phyloP scores from a whole-genome alignment of 805 yeast genomes.

The Candida loeiensis region DNA sequence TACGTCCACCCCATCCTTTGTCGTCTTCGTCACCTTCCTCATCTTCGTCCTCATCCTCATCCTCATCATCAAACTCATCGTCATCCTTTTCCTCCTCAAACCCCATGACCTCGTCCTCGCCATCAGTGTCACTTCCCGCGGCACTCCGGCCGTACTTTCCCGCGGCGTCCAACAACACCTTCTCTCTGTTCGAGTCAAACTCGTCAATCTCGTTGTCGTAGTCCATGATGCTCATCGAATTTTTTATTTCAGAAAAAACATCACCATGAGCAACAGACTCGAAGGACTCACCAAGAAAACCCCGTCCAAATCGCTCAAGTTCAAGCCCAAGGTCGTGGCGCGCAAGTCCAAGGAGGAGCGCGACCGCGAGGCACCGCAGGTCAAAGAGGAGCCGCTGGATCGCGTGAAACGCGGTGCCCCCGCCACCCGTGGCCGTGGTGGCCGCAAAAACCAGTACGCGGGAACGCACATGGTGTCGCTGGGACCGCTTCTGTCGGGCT shows the following conservation, averaged over 20 bases:
- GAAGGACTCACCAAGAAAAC: constrained; percentile 36
- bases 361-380: constrained; percentile 66
- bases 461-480: constrained; percentile 65
- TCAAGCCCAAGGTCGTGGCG: constrained; percentile 84
- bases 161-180: constrained; percentile 54
- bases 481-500: constrained; percentile 72
- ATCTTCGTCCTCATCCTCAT: constrained; percentile 29
- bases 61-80: constrained; percentile 39
- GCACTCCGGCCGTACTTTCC: constrained; percentile 32
- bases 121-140: constrained; percentile 34
- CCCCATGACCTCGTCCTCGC: constrained; percentile 55
- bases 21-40: constrained; percentile 21
- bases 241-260: background rate
- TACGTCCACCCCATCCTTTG: constrained; percentile 42
- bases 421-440: constrained; percentile 34
- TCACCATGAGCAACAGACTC: constrained; percentile 25
- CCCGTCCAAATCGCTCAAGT: constrained; percentile 42
- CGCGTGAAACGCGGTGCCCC: constrained; percentile 21
- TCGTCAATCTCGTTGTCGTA: constrained; percentile 59
- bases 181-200: constrained; percentile 58
- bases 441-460: constrained; percentile 31
- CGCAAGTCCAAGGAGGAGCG: constrained; percentile 81
- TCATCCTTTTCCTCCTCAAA: constrained; percentile 38
- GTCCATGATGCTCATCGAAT: constrained; percentile 5
- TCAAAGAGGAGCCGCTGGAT: constrained; percentile 33